Base-by-base conservation (phyloP, 176 grass and related monocot species). In the Poa annua region DNA sequence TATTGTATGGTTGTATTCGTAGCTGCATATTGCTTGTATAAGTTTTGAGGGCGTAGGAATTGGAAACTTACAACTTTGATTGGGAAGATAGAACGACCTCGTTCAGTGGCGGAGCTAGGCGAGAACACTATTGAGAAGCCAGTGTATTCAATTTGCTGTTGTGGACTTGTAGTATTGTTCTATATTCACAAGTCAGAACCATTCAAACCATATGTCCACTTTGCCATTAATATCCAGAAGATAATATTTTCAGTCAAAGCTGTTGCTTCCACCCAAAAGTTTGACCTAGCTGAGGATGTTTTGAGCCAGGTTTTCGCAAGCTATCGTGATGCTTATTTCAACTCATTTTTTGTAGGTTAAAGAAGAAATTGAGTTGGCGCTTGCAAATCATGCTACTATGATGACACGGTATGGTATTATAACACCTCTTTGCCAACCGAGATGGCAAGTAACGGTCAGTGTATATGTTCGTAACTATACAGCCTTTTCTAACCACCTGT, bases 341-440 rank as follows among this genome's bases (percentile, higher is more conserved):
- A 65, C 83, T 74, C 50, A 87, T 89, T 24, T 83, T 51, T 79
- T 64, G 14, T 89, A 99, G 96, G 93, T 99, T 29, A 96, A 95
- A 84, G 96, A 99, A 88, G 96, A 99, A 89, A 90, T 99, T 80
- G 96, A 99, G 81, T 81, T 25, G 0, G 96, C 93, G 0, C 83
- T 99, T 81, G 81, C 89, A 16, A 99, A 99, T 82, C 93, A 96
- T 82, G 80, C 83, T 4, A 65, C 39, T 56, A 86, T 78, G 85
- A 84, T 92, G 69, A 79, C 89, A 86, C 92, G 80, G 93, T 99
- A 83, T 26, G 56, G 26, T 6, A 45, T 51, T 69, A 35, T 15
- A 33, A 56, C 48, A 69, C 77, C 49, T 88, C 7, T 54, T 42
- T 38, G 33, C 60, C 42, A 60, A 80, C 14, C 11, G 78, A 32